Base-by-base conservation (phyloP, 345 rosid species). In the Streptanthus diversifolius region DNA sequence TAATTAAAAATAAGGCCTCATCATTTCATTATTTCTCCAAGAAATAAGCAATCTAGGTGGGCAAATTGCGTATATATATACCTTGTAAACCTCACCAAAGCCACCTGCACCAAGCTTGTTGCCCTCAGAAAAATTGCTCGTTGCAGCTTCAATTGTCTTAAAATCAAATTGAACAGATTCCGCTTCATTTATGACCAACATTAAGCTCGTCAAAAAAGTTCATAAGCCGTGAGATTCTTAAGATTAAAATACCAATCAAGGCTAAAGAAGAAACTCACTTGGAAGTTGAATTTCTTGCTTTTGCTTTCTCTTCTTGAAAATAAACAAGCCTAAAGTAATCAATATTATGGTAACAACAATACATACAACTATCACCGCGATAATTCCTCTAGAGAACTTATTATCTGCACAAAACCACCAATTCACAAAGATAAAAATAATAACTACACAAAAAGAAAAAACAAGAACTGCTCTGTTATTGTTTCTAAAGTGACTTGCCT, bases 81-180 rank as follows among this genome's bases (percentile, higher is more conserved):
- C 90, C 87, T 79, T 79, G 80, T 80, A 87, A 74, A 89, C 90
- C 25, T 63, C 83, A 18, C 91, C 86, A 61, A 87, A 87, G 47
- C 90, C 95, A 56, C 67, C 67, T 8, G 18, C 37, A 43, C 67
- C 67, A 32, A 88, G 79, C 75, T 81, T 84, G 51, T 87, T 85
- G 8, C 59, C 21, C 5, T 33, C 47, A 1, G 88, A 81, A 77
- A 90, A 88, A 5, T 79, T 66, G 10, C 72, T 56, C 1, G 90
- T 84, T 0, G 92, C 89, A 13, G 53, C 54, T 81, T 77, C 64
- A 21, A 87, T 79, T 1, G 82, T 74, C 15, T 15, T 71, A 0
- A 84, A 70, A 63, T 82, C 85, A 19, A 62, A 77, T 61, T 86
- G 86, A 49, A 87, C 55, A 13, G 87, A 82, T 29, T 84, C 87